phyloP scores from a whole-genome alignment of 768 basidiomycete species.

The Phylloporus sp. region DNA sequence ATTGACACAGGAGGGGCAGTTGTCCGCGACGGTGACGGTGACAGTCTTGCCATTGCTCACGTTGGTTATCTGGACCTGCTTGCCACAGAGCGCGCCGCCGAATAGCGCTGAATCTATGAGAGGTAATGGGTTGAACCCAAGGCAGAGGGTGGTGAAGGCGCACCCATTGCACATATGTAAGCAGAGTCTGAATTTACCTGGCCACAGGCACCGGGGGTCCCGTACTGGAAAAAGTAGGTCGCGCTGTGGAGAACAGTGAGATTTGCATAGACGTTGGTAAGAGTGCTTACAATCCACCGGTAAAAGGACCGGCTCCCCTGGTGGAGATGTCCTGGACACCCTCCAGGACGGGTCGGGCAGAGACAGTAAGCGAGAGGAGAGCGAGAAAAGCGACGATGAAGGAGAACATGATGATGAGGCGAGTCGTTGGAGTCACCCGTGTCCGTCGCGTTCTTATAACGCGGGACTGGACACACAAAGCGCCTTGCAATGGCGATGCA shows the following conservation, averaged over 20 bases:
- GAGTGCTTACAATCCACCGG: conserved; percentile 40
- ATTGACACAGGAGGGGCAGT: conserved; percentile 73
- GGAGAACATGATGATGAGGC: conserved; percentile 30
- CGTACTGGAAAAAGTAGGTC: conserved; percentile 67
- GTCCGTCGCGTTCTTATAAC: too few relatives aligned
- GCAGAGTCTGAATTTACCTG: conserved; percentile 48
- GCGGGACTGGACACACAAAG: too few relatives aligned
- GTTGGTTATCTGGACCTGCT: conserved; percentile 60
- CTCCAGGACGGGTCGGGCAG: too few relatives aligned
- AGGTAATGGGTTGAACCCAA: conserved; percentile 8
- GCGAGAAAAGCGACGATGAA: conserved; percentile 40
- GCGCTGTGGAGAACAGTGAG: conserved; percentile 35
- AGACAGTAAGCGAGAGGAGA: conserved; percentile 35
- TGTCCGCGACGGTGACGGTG: conserved; percentile 66
- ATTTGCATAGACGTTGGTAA: background rate
- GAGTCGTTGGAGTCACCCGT: too few relatives aligned
- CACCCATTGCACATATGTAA: conserved; percentile 60
- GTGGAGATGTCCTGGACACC: too few relatives aligned
- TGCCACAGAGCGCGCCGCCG: conserved; percentile 60
- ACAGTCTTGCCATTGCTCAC: conserved; percentile 45
- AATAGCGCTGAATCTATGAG: conserved; percentile 47
- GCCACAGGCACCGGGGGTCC: conserved; percentile 80
- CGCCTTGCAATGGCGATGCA: too few relatives aligned
- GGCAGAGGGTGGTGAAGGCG: conserved; percentile 17
- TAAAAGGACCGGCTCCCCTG: too few relatives aligned